Evolutionary conservation across 306 rosid genomes (phyloP), one percentile per base, ranked within the genome.

Genomic region (Bauhinia variegata): DNA sequence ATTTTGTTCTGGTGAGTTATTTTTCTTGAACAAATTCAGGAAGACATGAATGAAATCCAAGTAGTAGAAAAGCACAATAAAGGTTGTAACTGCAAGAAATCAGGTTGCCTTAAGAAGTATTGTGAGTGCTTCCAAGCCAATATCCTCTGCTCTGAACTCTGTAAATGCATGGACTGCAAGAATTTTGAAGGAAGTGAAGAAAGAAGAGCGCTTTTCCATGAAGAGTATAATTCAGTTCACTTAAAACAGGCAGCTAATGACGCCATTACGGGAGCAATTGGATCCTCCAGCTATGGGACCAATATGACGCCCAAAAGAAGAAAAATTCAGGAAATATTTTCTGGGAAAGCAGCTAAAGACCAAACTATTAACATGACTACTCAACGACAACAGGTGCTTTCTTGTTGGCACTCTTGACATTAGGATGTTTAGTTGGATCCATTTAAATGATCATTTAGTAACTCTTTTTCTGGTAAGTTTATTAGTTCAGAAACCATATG

Each of bases 31-130:
- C 41, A 17, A 71, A 74, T 67, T 55, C 83, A 89, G 96, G 87
- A 80, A 64, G 85, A 88, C 59, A 68, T 70, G 11, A 63, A 79
- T 55, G 86, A 82, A 70, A 55, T 50, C 82, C 96, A 84, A 78
- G 72, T 80, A 34, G 53, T 80, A 42, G 95, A 85, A 79, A 89
- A 82, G 85, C 96, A 89, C 85, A 87, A 87, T 68, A 89, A 89
- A 84, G 96, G 96, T 73, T 89, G 96, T 59, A 78, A 87, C 73
- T 89, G 96, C 81, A 84, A 78, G 85, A 89, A 86, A 76, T 84
- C 96, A 51, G 96, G 92, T 71, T 89, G 96, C 80, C 96, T 89
- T 42, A 89, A 89, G 86, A 89, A 84, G 84, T 89, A 89, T 62
- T 89, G 96, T 3, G 96, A 89, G 80, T 89, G 96, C 80, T 89